Evolutionary conservation across 2,329 filamentous ascomycete species (phyloP), one percentile per base, ranked within the genome.

Genomic region (Nigrograna mackinnonii): DNA sequence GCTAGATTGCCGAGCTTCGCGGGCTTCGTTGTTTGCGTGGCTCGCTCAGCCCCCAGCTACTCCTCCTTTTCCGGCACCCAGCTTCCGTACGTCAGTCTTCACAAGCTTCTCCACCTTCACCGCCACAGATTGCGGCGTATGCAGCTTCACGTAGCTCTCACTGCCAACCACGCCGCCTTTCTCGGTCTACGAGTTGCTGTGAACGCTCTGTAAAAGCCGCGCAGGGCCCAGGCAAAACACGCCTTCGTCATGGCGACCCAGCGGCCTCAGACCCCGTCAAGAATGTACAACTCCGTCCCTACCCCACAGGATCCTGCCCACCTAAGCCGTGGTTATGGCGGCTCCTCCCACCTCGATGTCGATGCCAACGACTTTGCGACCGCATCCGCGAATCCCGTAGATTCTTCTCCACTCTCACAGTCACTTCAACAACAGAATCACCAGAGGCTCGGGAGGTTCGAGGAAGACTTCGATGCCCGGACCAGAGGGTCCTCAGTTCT

Each of bases 401-500:
- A 62, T 31, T 46, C 60, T 6, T 68, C 67, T 12, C 66, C 68
- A 7, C 52, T 70, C 14, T 55, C 62, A 7, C 67, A 70, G 35
- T 62, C 66, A 20, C 49, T 58, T 36, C 54, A 52, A 21, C 43
- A 48, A 14, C 48, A 43, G 16, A 44, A 51, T 9, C 31, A 35
- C 12, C 58, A 62, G 44, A 56, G 63, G 36, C 41, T 55, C 34
- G 76, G 82, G 47, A 80, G 76, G 54, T 86, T 87, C 58, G 83
- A 79, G 54, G 85, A 89, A 64, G 82, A 86, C 72, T 88, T 85
- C 77, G 84, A 87, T 69, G 82, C 81, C 37, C 83, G 78, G 57
- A 83, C 82, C 57, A 80, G 84, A 49, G 85, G 83, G 35, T 81
- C 80, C 55, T 87, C 84, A 26, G 76, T 87, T 44, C 60, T 84